Evolutionary conservation across 2,329 filamentous ascomycete species (phyloP).

Genomic region (Fusarium mangiferae): DNA sequence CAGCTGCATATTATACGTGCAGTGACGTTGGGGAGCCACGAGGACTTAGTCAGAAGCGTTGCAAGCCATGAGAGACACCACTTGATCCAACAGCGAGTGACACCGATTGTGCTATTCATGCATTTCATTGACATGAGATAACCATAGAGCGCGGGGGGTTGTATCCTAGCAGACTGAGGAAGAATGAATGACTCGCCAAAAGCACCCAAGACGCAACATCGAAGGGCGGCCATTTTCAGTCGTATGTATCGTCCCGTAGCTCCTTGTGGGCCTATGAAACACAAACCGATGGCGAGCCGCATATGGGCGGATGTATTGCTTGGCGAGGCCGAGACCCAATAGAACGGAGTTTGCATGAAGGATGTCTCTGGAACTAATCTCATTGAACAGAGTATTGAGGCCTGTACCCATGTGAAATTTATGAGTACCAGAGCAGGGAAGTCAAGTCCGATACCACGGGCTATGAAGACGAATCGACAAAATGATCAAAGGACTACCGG

Average conservation of each 20-base stretch:
- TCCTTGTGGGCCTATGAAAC: conserved; percentile 25
- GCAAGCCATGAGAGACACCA: background rate
- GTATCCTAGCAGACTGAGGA: conserved; percentile 1
- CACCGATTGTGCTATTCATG: background rate
- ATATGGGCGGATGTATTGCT: conserved; percentile 21
- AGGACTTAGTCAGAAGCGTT: conserved; percentile 24
- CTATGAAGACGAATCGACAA: background rate
- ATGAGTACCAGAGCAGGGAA: conserved; percentile 4
- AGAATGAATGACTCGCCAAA: background rate
- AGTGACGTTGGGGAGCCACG: conserved; percentile 37
- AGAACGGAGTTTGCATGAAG: conserved; percentile 15
- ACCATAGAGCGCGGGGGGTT: background rate
- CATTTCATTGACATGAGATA: background rate
- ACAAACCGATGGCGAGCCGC: conserved; percentile 37
- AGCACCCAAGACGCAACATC: conserved; percentile 2
- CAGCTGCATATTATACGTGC: conserved; percentile 23
- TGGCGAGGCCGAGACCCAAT: conserved; percentile 26
- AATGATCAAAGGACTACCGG: background rate
- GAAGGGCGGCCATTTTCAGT: background rate
- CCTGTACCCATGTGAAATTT: conserved; percentile 5
- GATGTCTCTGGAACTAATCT: background rate
- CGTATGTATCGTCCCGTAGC: conserved; percentile 25
- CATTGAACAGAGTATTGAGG: conserved; percentile 15
- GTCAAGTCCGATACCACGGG: background rate
- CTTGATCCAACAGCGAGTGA: background rate